Base-by-base conservation (phyloP, 2,329 filamentous ascomycete species). In the Alternaria gansuensis region DNA sequence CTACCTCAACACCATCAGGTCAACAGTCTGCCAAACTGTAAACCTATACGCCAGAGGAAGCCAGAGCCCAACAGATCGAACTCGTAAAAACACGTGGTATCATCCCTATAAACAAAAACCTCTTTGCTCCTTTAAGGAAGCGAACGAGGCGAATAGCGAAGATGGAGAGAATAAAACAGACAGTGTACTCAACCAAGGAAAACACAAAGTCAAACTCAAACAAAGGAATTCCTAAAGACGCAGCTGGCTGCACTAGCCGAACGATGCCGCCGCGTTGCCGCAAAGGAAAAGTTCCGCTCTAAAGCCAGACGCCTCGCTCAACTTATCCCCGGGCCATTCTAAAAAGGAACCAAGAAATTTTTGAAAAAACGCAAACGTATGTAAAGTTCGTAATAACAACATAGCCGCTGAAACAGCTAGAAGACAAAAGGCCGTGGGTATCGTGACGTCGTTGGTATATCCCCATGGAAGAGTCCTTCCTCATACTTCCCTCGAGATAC, bases 361-460 rank as follows among this genome's bases (percentile, higher is more conserved):
- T 70, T 62, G 65, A 43, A 43, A 55, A 46, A 65, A 67, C 69
- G 69, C 68, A 68, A 65, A 54, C 44, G 63, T 66, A 70, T 68
- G 60, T 64, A 63, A 68, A 67, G 57, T 65, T 61, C 60, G 59
- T 67, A 64, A 43, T 68, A 67, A 71, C 52, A 64, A 74, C 64
- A 71, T 52, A 60, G 61, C 63, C 56, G 59, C 57, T 51, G 45
- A 51, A 51, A 63, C 50, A 62, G 68, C 62, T 53, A 53, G 62
- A 68, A 70, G 54, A 26, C 60, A 65, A 63, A 70, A 67, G 64
- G 69, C 65, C 73, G 70, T 77, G 68, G 69, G 68, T 72, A 75
- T 75, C 75, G 63, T 77, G 69, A 72, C 61, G 67, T 77, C 73
- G 66, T 77, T 43, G 51, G 57, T 50, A 59, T 39, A 62, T 62